Base-by-base conservation (phyloP, 1,284 basidiomycete species). In the Tranzscheliella williamsii region DNA sequence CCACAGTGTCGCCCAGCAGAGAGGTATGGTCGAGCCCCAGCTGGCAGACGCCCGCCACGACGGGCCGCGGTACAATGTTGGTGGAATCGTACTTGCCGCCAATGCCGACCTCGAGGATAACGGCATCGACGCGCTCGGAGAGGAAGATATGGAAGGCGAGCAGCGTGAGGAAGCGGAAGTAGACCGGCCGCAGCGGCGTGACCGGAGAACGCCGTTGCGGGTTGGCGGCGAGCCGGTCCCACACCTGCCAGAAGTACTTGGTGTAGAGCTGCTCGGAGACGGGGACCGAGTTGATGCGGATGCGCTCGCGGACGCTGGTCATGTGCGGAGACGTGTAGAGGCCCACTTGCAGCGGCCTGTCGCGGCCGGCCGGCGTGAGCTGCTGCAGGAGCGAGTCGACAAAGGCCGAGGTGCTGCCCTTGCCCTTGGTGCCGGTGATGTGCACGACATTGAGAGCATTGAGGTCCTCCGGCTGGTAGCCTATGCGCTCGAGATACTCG, bases 401-500 rank as follows among this genome's bases (percentile, higher is more conserved):
- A 70, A 98, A 98, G 2, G 95, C 94, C 49, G 89, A 91, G 0
- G 95, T 95, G 3, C 92, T 97, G 3, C 95, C 95, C 78, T 99
- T 99, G 35, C 95, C 95, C 80, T 99, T 99, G 4, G 95, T 99
- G 3, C 95, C 95, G 12, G 95, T 94, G 72, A 99, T 87, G 80
- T 99, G 95, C 24, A 98, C 85, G 45, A 93, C 91, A 78, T 97
- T 95, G 57, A 98, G 82, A 37, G 80, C 80, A 78, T 98, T 93
- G 42, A 99, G 82, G 67, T 93, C 87, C 42, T 84, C 80, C 21
- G 89, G 85, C 32, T 24, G 81, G 79, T 97, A 93, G 17, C 91
- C 93, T 75, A 95, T 90, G 55, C 91, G 83, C 29, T 82, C 81
- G 30, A 97, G 82, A 77, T 95, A 97, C 73, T 95, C 91, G 40